Evolutionary conservation across 345 rosid genomes (phyloP), one percentile per base, ranked within the genome.

Genomic region (Balakata baccata): DNA sequence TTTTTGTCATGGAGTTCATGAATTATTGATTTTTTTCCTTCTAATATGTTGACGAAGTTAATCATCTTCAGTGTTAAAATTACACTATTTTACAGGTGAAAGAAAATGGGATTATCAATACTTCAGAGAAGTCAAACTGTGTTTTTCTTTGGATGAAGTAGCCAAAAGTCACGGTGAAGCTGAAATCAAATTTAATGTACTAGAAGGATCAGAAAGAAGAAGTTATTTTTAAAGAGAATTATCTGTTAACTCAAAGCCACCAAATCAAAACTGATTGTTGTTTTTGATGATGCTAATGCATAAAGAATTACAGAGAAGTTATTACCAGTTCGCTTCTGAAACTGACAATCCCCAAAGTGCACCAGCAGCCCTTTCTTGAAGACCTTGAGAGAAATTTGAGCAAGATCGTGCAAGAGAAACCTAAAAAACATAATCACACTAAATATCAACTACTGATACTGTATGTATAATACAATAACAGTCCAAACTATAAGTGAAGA

Each of bases 301-400:
- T 38, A 23, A 61, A 60, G 34, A 29, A 20, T 53, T 46, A 67
- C 50, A 41, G 18, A 46, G 37, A 3, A 12, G 1, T 7, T 5
- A n/a, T 18, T 78, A 78, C 81, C 81, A 72, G 37, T 73, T 78
- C 52, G 80, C 73, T 72, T 83, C 84, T 23, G 86, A 83, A 16
- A 83, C 81, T 2, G 86, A 83, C 77, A 80, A 77, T 58, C 84
- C 81, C 84, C 84, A 83, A 3, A 80, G 74, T 60, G 84, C 80
- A 22, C 84, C 84, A 23, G 84, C 86, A 52, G 84, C 84, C 69
- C 86, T 75, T 73, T 83, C 84, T 73, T 83, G 86, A 69, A 83
- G 81, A 73, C 80, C 78, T 18, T 50, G 78, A 52, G 84, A 80
- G 68, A 76, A 57, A 73, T 65, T 71, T n/a, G 79, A 67, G 67